phyloP scores from a whole-genome alignment of 345 rosid species.

The Hibiscus tridactylites region DNA sequence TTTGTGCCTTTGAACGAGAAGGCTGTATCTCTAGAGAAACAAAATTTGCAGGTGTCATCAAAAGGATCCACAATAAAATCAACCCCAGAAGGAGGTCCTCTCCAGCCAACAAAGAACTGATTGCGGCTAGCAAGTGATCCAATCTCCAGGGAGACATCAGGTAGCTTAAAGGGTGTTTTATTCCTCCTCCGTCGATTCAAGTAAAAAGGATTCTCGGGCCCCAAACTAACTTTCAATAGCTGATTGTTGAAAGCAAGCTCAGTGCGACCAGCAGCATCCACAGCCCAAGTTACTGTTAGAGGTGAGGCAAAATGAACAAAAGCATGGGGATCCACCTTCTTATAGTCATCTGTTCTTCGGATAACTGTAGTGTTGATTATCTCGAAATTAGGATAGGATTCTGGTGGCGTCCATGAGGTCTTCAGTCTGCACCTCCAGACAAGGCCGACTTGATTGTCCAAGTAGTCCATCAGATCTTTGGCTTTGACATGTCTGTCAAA shows the following conservation, averaged over 20 bases:
- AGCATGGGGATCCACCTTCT: conserved; percentile 72
- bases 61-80: conserved; percentile 82
- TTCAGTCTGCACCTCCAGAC: conserved; percentile 77
- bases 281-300: conserved; percentile 32
- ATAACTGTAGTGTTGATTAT: conserved; percentile 21
- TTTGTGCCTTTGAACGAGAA: conserved; percentile 49
- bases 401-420: conserved; percentile 83
- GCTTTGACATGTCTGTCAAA: conserved; percentile 51
- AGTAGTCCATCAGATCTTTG: conserved; percentile 42
- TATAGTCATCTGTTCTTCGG: conserved; percentile 27
- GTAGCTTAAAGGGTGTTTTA: conserved; percentile 40
- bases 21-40: conserved; percentile 54
- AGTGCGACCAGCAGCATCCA: conserved; percentile 41
- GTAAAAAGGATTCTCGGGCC: conserved; percentile 57
- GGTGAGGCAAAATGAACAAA: conserved; percentile 75
- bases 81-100: conserved; percentile 46
- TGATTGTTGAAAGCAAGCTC: conserved; percentile 34
- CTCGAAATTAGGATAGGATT: conserved; percentile 61
- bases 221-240: conserved; percentile 59
- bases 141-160: conserved; percentile 54
- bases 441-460: conserved; percentile 49
- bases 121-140: conserved; percentile 43
- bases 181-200: conserved; percentile 64
- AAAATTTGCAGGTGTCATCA: conserved; percentile 62
- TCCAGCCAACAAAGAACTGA: conserved; percentile 66